phyloP scores from a whole-genome alignment of 176 grass and related monocot genomes.

The Ensete ventricosum region DNA sequence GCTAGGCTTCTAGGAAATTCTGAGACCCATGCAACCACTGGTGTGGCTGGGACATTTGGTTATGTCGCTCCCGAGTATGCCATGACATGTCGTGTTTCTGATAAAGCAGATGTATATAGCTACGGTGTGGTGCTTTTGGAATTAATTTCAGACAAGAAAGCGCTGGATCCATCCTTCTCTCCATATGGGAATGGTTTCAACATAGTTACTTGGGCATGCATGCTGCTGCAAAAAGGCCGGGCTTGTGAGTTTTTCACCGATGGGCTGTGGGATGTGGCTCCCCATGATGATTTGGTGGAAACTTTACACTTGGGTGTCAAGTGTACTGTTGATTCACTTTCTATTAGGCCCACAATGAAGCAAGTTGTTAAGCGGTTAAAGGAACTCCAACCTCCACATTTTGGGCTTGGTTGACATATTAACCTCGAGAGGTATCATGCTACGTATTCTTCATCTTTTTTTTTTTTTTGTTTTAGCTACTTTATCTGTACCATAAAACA shows the following conservation, averaged over 20 bases:
- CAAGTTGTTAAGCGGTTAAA: conserved; percentile 82
- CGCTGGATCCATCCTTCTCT: conserved; percentile 91
- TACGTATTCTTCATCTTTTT: not conserved
- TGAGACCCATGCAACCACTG: conserved; percentile 95
- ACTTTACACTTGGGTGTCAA: conserved; percentile 84
- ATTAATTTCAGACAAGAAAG: conserved; percentile 86
- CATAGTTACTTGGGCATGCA: conserved; percentile 91
- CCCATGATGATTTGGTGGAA: conserved; percentile 88
- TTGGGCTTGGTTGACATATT: not conserved
- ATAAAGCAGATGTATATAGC: conserved; percentile 96
- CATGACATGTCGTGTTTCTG: conserved; percentile 95
- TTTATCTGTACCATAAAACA: not conserved
- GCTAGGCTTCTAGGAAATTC: conserved; percentile 89
- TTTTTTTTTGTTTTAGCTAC: not conserved
- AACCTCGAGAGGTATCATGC: not conserved
- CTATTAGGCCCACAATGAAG: conserved; percentile 87
- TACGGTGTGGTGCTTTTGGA: conserved; percentile 91
- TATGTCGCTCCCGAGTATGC: conserved; percentile 97
- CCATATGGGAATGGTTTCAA: conserved; percentile 97
- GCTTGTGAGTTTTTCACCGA: conserved; percentile 88
- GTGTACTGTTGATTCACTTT: conserved; percentile 77
- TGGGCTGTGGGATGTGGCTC: conserved; percentile 77
- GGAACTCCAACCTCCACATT: conserved; percentile 67
- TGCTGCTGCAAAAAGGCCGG: conserved; percentile 79
- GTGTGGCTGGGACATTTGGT: conserved; percentile 89